These are phyloP conservation scores for Coleophoma cylindrospora DNA, from an alignment of 2,329 filamentous ascomycete genomes.

Conservation along the genomic window DNA sequence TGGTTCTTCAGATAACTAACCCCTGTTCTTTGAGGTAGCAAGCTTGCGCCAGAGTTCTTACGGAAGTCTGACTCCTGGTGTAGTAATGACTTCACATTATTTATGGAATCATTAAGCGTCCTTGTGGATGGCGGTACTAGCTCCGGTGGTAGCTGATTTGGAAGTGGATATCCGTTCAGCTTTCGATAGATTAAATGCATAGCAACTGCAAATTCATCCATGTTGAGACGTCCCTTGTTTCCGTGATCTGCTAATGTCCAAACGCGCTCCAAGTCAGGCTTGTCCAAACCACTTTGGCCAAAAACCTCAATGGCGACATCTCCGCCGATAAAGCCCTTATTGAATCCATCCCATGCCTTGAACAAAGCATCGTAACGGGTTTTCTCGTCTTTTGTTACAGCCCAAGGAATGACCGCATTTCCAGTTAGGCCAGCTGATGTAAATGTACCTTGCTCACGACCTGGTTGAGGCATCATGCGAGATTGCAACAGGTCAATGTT, in stretches of 20 bases:
- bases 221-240: conserved; percentile 88
- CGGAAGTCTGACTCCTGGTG: conserved; percentile 84
- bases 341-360: conserved; percentile 91
- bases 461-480: conserved; percentile 95
- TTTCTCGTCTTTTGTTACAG: conserved; percentile 98
- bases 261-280: conserved; percentile 81
- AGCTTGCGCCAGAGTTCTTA: conserved; percentile 82
- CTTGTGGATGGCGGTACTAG: conserved; percentile 91
- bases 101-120: conserved; percentile 89
- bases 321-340: conserved; percentile 87
- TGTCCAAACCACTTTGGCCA: conserved; percentile 89
- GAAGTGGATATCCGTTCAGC: conserved; percentile 90
- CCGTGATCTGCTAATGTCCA: conserved; percentile 94
- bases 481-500: conserved; percentile 91
- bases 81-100: conserved; percentile 84
- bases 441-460: conserved; percentile 76
- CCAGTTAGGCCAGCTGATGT: conserved; percentile 84
- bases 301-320: conserved; percentile 96
- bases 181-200: conserved; percentile 99
- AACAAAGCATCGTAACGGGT: conserved; percentile 94
- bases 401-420: conserved; percentile 96
- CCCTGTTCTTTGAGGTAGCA: conserved; percentile 94
- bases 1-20: conserved; percentile 96
- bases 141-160: conserved; percentile 81
- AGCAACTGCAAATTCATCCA: conserved; percentile 95